Conservation (phyloP, 495 filamentous ascomycete genomes). For the Stereocaulon alpinum region DNA sequence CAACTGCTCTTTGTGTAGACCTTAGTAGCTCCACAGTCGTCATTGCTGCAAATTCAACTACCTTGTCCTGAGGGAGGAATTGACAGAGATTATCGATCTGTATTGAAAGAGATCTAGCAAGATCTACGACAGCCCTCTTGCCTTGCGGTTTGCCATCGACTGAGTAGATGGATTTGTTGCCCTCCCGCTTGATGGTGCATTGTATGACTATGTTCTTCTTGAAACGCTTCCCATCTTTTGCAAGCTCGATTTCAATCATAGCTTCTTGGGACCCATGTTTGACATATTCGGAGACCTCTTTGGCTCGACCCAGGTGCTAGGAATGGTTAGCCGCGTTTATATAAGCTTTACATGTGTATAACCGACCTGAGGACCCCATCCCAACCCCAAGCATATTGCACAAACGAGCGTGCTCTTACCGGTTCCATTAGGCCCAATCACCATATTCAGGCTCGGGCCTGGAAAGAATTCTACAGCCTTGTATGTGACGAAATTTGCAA, state of each 20-base stretch:
- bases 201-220: slow-evolving; percentile 58
- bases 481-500: slow-evolving; percentile 94
- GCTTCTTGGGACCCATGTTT: slow-evolving; percentile 77
- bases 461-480: slow-evolving; percentile 78
- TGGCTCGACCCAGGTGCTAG: slow-evolving; percentile 75
- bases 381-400: slow-evolving; percentile 89
- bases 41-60: slow-evolving; percentile 84
- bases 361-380: slow-evolving; percentile 60
- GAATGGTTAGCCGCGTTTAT: slow-evolving; percentile 6
- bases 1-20: slow-evolving; percentile 80
- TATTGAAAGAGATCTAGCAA: slow-evolving; percentile 63
- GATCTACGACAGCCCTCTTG: slow-evolving; percentile 48
- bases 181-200: slow-evolving; percentile 67
- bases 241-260: slow-evolving; percentile 78
- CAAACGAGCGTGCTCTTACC: slow-evolving; percentile 97
- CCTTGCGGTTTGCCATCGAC: slow-evolving; percentile 52
- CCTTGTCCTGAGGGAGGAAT: slow-evolving; percentile 93
- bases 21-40: slow-evolving; percentile 74
- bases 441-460: slow-evolving; percentile 93
- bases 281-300: slow-evolving; percentile 78
- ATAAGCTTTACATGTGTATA: neutral
- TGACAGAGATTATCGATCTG: slow-evolving; percentile 98
- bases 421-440: slow-evolving; percentile 95
- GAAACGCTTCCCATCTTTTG: slow-evolving; percentile 39
- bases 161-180: slow-evolving; percentile 65